A percentile compares a stretch with the other conserved stretches of the same genome.
Evolutionary conservation across 1,139 yeast species (phyloP).

Genomic region (Blastobotrys ciferrii): DNA sequence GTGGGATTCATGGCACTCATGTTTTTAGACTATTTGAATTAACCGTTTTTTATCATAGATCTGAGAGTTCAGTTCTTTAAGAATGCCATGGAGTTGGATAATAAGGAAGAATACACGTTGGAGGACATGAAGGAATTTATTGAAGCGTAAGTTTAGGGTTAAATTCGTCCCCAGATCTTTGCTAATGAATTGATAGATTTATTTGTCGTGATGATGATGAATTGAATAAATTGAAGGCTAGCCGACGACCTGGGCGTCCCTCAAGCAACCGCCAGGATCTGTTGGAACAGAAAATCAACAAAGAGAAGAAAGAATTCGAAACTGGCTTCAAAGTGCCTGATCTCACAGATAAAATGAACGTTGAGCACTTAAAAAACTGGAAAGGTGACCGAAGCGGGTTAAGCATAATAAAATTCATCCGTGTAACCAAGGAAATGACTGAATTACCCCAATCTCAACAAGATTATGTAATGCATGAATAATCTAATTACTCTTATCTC

Average conservation of each 20-base stretch:
- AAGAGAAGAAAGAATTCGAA: slow-evolving; percentile 58
- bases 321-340: slow-evolving; percentile 79
- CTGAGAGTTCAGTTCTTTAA: slow-evolving; percentile 63
- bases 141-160: slow-evolving; percentile 36
- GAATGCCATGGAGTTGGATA: slow-evolving; percentile 51
- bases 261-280: slow-evolving; percentile 65
- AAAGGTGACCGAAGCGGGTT: slow-evolving; percentile 82
- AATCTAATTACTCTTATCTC: neutral
- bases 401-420: slow-evolving; percentile 51
- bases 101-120: slow-evolving; percentile 45
- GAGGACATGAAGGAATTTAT: slow-evolving; percentile 62
- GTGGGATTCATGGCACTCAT: too few relatives aligned
- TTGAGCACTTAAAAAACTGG: slow-evolving; percentile 64
- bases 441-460: slow-evolving; percentile 9
- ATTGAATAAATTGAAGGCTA: slow-evolving; percentile 52
- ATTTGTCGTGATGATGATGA: slow-evolving; percentile 74
- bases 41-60: too few relatives aligned
- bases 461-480: slow-evolving; percentile 13
- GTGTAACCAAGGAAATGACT: slow-evolving; percentile 23
- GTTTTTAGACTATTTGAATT: too few relatives aligned
- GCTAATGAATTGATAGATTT: slow-evolving; percentile 34
- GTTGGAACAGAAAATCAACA: slow-evolving; percentile 59
- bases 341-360: slow-evolving; percentile 58
- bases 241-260: slow-evolving; percentile 87
- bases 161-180: neutral